phyloP scores from a whole-genome alignment of 1,139 yeast genomes.

The Diutina ranongensis region DNA sequence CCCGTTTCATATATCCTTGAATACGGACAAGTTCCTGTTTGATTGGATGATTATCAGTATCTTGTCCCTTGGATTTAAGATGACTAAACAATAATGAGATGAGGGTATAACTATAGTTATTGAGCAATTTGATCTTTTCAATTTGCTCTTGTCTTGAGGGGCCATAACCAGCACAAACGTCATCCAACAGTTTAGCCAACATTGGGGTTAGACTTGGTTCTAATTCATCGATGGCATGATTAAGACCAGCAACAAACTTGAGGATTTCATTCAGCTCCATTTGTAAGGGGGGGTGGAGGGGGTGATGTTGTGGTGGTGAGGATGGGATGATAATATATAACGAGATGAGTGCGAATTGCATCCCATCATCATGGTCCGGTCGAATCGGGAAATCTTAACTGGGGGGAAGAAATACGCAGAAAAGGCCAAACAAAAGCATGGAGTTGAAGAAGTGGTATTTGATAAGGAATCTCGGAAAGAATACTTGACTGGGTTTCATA shows the following conservation, averaged over 20 bases:
- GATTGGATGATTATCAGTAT: constrained; percentile 1
- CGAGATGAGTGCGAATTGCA: not conserved
- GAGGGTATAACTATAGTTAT: constrained; percentile 1
- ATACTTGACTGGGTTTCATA: constrained; percentile 90
- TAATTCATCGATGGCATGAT: not conserved
- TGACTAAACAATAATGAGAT: constrained; percentile 1
- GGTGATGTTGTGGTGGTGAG: not conserved
- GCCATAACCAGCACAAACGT: not conserved
- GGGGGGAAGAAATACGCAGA: constrained; percentile 78
- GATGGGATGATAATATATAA: not conserved
- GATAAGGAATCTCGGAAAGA: constrained; percentile 66
- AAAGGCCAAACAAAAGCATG: constrained; percentile 48
- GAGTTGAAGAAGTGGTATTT: constrained; percentile 73
- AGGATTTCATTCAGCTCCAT: not conserved
- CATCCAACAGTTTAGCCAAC: constrained; percentile 4
- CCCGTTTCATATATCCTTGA: constrained; percentile 3
- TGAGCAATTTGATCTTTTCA: not conserved
- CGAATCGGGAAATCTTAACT: constrained; percentile 77
- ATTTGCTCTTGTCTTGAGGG: not conserved
- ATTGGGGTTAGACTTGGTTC: not conserved
- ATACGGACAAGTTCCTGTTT: not conserved
- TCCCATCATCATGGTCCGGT: constrained; percentile 12
- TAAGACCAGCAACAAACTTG: not conserved
- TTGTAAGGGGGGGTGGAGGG: not conserved
- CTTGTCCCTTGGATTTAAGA: not conserved